Evolutionary conservation across 2,329 filamentous ascomycete species (phyloP), one percentile per base, ranked within the genome.

Genomic region (Chrysoporthe deuterocubensis): DNA sequence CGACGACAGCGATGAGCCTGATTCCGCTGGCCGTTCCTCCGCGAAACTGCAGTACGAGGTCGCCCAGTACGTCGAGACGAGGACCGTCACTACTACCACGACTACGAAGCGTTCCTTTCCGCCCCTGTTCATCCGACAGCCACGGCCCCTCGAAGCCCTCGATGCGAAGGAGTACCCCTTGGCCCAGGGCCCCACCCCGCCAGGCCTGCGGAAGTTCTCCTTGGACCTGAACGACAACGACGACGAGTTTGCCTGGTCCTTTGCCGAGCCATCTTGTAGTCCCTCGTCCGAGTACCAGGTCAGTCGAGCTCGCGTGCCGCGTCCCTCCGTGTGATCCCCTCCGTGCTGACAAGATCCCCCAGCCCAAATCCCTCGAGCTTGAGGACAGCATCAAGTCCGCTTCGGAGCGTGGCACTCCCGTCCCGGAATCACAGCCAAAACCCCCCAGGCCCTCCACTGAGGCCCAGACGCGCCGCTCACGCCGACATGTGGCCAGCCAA

Each of bases 151-250:
- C 44, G 83, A 87, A 68, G 86, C 90, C 65, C 87, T 97, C 67
- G 94, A 98, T 78, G 85, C 91, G 16, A 97, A 96, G 77, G 89
- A 96, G 74, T 99, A 97, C 77, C 96, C 96, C 50, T 84, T 99
- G 42, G 95, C 95, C 48, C 86, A 87, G 70, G 90, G 92, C 62
- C 91, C 93, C 1, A 97, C 94, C 1, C 96, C 96, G 2, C 87
- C 89, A 18, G 90, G 92, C 63, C 82, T 99, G 69, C 88, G 89
- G 71, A 89, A 89, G 67, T 91, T 98, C 76, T 89, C 87, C 52
- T 94, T 97, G 73, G 88, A 90, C 44, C 71, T 86, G 63, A 81
- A 92, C 46, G 87, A 87, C 60, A 87, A 88, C 57, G 87, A 90
- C 64, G 82, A 88, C 32, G 73, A 77, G 18, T 68, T 70, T 18